Evolutionary conservation across 2,329 filamentous ascomycete species (phyloP), one percentile per base, ranked within the genome.

Genomic region (Ophiostoma ips): DNA sequence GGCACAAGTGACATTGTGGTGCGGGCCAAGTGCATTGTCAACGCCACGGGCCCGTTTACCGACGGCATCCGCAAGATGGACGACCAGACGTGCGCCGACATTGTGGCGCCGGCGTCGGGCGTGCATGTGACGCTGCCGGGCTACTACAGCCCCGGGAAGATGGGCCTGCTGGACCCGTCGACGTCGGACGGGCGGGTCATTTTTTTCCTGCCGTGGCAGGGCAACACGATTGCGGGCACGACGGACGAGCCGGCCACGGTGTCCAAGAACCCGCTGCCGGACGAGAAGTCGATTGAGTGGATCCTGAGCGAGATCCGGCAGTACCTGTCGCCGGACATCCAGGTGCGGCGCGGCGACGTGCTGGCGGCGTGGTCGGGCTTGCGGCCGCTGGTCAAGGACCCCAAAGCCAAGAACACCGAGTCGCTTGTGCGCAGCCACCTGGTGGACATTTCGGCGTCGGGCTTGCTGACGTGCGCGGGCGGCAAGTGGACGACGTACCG

Each of bases 401-500:
- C 86, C 54, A 83, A 86, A 59, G 83, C 84, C 56, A 80, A 81
- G 66, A 88, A 86, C 63, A 89, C 86, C 16, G 82, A 90, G 63
- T 86, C 85, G 45, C 78, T 90, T 46, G 85, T 90, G 52, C 83
- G 85, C 57, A 88, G 82, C 66, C 86, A 90, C 62, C 73, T 90
- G 48, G 76, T 90, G 56, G 83, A 83, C 48, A 75, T 84, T 38
- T 88, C 84, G 15, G 66, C 76, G 5, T 84, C 83, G 2, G 84
- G 84, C 13, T 74, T 90, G 15, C 69, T 90, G 57, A 90, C 85
- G 49, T 87, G 84, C 64, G 84, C 84, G 31, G 85, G 85, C 58
- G 86, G 85, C 54, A 90, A 90, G 67, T 90, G 85, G 86, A 90
- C 85, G 9, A 90, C 85, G 9, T 90, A 90, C 68, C 83, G 85